Base-by-base conservation (phyloP, 2,329 filamentous ascomycete genomes). In the Colletotrichum musae region DNA sequence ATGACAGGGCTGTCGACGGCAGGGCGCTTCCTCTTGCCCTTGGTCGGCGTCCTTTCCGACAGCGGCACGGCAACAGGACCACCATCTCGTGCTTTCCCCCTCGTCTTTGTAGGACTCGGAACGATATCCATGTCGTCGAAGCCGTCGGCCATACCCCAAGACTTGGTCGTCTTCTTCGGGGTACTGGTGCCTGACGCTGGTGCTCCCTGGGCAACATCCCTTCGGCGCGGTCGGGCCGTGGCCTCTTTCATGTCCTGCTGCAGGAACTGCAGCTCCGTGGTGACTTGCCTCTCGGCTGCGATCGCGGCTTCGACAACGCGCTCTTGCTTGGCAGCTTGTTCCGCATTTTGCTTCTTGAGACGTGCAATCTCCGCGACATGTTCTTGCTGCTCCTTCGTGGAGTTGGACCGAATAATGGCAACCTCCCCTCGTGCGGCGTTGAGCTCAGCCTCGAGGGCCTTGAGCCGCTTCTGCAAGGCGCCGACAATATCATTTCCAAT, bases 201-300 rank as follows among this genome's bases (percentile, higher is more conserved):
- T 5, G 72, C 60, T 53, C 66, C 65, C 70, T 74, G 72, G 72
- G 73, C 74, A 58, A 60, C 52, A 16, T 85, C 86, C 74, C 83
- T 88, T 64, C 88, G 77, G 72, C 82, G 85, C 60, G 79, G 83
- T 72, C 78, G 85, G 73, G 78, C 86, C 48, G 74, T 80, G 57
- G 82, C 90, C 72, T 94, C 91, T 47, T 85, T 86, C 73, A 93
- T 81, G 75, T 95, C 93, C 71, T 92, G 89, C 75, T 91, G 88
- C 32, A 92, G 83, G 76, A 96, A 96, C 72, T 91, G 86, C 69
- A 92, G 87, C 77, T 94, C 91, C 1, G 91, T 94, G 64, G 88
- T 84, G 58, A 89, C 88, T 68, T 86, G 89, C 73, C 91, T 89
- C 68, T 91, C 86, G 21, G 92, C 90, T 12, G 88, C 88, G 36